Evolutionary conservation across 108 stramenopile genomes (phyloP).

Genomic region (Pseudonitzschia pungens): DNA sequence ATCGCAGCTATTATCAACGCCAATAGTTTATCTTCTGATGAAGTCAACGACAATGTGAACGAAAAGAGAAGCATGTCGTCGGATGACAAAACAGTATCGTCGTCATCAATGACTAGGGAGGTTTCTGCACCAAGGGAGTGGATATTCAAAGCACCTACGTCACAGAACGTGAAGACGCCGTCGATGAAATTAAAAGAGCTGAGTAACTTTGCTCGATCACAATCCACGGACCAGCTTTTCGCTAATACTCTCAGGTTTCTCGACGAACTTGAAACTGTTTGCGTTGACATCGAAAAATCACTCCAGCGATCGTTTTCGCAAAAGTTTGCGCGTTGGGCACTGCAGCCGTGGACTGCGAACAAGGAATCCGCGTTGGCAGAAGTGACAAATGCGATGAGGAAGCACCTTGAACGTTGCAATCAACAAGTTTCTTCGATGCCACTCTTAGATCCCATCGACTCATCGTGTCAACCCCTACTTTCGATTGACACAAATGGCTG

Average conservation of each 20-base stretch:
- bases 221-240: conserved; percentile 34
- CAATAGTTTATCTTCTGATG: background rate
- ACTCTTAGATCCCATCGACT: conserved; percentile 74
- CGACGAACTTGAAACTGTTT: conserved; percentile 63
- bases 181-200: background rate
- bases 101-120: background rate
- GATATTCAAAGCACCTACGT: background rate
- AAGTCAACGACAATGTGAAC: background rate
- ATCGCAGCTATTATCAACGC: background rate
- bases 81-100: conserved; percentile 3
- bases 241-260: conserved; percentile 67
- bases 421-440: conserved; percentile 18
- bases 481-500: conserved; percentile 68
- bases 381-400: conserved; percentile 63
- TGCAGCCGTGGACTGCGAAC: conserved; percentile 73
- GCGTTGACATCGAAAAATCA: conserved; percentile 63
- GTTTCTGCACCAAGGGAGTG: background rate
- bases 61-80: conserved; percentile 2
- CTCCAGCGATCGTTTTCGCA: conserved; percentile 71
- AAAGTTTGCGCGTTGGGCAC: conserved; percentile 81
- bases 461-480: conserved; percentile 49
- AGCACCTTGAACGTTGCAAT: conserved; percentile 48
- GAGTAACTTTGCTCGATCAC: background rate
- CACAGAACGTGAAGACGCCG: background rate
- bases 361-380: conserved; percentile 71